Evolutionary conservation across 2,329 filamentous ascomycete species (phyloP).

Genomic region (Periglandula ipomoeae): DNA sequence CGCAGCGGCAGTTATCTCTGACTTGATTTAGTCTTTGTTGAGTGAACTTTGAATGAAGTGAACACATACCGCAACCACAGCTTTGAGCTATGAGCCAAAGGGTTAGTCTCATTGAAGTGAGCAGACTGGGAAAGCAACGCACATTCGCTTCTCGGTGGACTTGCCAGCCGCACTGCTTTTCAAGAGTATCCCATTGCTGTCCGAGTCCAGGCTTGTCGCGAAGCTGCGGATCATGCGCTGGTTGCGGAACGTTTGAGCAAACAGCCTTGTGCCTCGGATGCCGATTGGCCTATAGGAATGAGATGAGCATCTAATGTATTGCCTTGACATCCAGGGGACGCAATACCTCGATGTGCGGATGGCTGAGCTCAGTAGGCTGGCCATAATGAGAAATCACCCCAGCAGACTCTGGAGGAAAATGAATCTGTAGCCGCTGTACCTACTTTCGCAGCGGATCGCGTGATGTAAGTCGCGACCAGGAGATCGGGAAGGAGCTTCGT

Average conservation of each 20-base stretch:
- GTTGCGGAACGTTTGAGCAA: constrained; percentile 1
- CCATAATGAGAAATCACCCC: not conserved
- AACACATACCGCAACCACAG: constrained; percentile 15
- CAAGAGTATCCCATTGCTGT: constrained; percentile 7
- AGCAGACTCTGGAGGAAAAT: too few relatives aligned
- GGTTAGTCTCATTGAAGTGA: not conserved
- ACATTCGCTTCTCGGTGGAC: constrained; percentile 6
- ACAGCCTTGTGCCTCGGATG: constrained; percentile 5
- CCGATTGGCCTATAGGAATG: not conserved
- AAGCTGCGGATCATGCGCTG: constrained; percentile 6
- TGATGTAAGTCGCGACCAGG: too few relatives aligned
- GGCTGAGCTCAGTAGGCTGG: not conserved
- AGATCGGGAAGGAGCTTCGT: too few relatives aligned
- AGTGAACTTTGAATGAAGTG: not conserved
- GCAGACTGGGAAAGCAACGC: not conserved
- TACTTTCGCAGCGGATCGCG: too few relatives aligned
- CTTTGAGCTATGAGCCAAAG: constrained; percentile 8
- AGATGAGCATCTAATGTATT: constrained; percentile 1
- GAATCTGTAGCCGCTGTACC: too few relatives aligned
- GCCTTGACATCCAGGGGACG: not conserved
- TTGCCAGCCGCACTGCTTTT: constrained; percentile 2
- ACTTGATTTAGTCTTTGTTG: not conserved
- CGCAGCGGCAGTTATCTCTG: constrained; percentile 36
- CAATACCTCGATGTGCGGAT: constrained; percentile 4
- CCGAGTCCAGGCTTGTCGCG: constrained; percentile 8